A percentile compares a stretch with the other conserved stretches of the same genome.
Conservation (phyloP, 73 alveolate species). For the Paramecium sexaurelia region DNA sequence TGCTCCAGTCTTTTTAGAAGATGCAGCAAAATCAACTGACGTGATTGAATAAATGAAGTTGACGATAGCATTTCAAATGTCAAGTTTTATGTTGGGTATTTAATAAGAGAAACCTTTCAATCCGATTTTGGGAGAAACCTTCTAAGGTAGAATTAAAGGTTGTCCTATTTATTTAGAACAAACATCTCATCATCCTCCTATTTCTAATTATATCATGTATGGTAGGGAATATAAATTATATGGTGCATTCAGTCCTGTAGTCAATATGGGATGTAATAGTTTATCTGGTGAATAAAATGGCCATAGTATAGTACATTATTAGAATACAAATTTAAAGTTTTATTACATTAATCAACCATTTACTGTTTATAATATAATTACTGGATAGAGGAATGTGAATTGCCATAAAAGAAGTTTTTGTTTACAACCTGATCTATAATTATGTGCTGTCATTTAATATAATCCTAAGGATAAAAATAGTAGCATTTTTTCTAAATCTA, state of each 20-base stretch:
- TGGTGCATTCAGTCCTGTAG: conserved; percentile 36
- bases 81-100: conserved; percentile 65
- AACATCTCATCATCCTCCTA: conserved; percentile 64
- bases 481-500: conserved; percentile 29
- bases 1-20: conserved; percentile 63
- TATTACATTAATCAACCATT: conserved; percentile 57
- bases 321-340: conserved; percentile 33
- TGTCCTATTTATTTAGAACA: conserved; percentile 66
- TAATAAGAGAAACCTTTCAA: conserved; percentile 66
- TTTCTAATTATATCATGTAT: conserved; percentile 45
- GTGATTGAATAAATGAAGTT: conserved; percentile 30
- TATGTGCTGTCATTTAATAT: conserved; percentile 19
- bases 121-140: conserved; percentile 64
- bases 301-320: conserved; percentile 1
- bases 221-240: conserved; percentile 62
- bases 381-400: conserved; percentile 59
- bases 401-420: conserved; percentile 61
- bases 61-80: neutral
- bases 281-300: conserved; percentile 56
- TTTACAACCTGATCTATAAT: conserved; percentile 48
- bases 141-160: conserved; percentile 58
- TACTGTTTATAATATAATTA: conserved; percentile 33
- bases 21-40: neutral
- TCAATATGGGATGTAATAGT: conserved; percentile 65
- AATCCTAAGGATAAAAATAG: conserved; percentile 53